These are phyloP conservation scores for Fusarium tuaranense DNA, from an alignment of 2,329 filamentous ascomycete genomes.

Conservation along the genomic window DNA sequence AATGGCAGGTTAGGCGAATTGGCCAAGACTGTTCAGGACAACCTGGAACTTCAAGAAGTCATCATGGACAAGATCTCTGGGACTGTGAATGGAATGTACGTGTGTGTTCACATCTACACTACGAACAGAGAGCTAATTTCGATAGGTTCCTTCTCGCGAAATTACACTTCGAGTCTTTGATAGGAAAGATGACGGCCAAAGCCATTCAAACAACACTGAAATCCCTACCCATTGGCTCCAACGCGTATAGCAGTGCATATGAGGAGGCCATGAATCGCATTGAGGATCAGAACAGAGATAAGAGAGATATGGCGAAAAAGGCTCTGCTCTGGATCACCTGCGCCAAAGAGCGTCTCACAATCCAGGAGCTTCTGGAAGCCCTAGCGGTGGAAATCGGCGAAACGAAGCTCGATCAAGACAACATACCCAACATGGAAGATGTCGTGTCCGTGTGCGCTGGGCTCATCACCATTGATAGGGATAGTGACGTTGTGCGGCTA, in stretches of 20 bases:
- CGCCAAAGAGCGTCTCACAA: conserved; percentile 49
- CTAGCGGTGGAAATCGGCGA: conserved; percentile 51
- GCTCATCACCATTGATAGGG: conserved; percentile 53
- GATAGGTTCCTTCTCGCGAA: not conserved
- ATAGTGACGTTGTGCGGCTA: conserved; percentile 53
- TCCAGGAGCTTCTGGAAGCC: conserved; percentile 54
- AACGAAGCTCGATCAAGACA: conserved; percentile 48
- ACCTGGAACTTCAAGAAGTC: not conserved
- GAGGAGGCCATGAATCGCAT: conserved; percentile 56
- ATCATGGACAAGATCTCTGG: not conserved
- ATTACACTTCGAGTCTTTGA: not conserved
- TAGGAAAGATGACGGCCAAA: not conserved
- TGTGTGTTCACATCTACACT: not conserved
- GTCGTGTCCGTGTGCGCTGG: conserved; percentile 55
- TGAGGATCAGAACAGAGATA: conserved; percentile 47
- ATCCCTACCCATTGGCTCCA: conserved; percentile 17
- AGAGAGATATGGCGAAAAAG: conserved; percentile 51
- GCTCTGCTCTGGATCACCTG: conserved; percentile 55
- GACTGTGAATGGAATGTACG: not conserved
- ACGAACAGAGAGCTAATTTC: not conserved
- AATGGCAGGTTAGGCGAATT: not conserved
- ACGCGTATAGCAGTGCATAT: conserved; percentile 50
- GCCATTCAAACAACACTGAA: conserved; percentile 36
- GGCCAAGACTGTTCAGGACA: not conserved
- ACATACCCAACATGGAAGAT: conserved; percentile 48